Evolutionary conservation across 768 basidiomycete species (phyloP), one percentile per base, ranked within the genome.

Genomic region (Kwoniella mangroviensis): DNA sequence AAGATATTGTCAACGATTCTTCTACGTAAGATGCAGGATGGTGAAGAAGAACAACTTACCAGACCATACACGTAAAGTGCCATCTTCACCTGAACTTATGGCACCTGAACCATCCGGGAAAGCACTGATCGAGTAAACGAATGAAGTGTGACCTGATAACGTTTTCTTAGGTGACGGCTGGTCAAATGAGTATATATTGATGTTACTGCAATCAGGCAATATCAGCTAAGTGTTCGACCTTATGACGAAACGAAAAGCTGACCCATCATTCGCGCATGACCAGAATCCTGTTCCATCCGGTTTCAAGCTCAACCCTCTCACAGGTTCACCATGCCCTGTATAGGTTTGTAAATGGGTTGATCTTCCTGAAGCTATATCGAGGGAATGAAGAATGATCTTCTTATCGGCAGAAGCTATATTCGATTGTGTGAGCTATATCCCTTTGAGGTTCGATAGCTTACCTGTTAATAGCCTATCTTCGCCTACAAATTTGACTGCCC

Each of bases 251-350:
- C 22, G 67, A 19, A n/a, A 52, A 45, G 2, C 26, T 22, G 26
- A 92, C 92, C 91, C 92, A 81, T 99, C 97, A 76, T 99, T 98
- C 17, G 92, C 92, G 73, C 92, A 96, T 53, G 93, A 97, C 59
- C 92, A 97, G 81, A 99, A 99, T 6, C 94, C 92, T 72, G 64
- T 68, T 19, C 65, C 89, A 79, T 93, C 91, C 15, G 90, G 89
- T 26, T 95, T 86, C 62, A 92, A 82, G 2, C 91, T 89, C 42
- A 99, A 84, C 6, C 90, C 91, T 72, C 97, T 90, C 19, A 99
- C 96, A 54, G 93, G 93, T 78, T 96, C 94, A 71, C 87, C 89
- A 82, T 99, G 97, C 2, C 95, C 96, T 45, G 86, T 86, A 81
- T 89, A 98, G 11, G 90, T 92, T 54, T 88, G 88, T 11, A 93